A percentile compares a stretch with the other conserved stretches of the same genome.
phyloP scores from a whole-genome alignment of 1,284 basidiomycete species.

The Puccinia polysora region DNA sequence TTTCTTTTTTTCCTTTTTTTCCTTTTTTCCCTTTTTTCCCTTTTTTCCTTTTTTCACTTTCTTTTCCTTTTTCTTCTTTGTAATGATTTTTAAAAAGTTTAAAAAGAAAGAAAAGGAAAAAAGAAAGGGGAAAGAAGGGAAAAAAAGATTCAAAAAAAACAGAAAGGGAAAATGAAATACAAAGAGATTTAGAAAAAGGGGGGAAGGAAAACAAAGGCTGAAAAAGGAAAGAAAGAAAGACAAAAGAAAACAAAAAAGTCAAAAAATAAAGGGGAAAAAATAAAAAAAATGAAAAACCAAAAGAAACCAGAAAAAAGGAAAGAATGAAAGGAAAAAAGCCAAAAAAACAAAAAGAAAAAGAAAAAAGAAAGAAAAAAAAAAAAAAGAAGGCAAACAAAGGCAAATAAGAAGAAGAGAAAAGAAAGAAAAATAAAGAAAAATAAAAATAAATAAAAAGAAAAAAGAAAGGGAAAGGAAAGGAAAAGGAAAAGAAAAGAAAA shows the following conservation, averaged over 20 bases:
- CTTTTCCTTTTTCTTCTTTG: not conserved
- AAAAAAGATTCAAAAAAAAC: not conserved
- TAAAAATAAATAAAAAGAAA: not conserved
- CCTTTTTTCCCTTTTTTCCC: not conserved
- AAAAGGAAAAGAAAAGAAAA: not conserved
- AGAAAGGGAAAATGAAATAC: not conserved
- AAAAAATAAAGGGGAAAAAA: not conserved
- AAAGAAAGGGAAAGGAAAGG: not conserved
- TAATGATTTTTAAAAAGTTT: not conserved
- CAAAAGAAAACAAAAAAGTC: not conserved
- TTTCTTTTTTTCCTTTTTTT: not conserved
- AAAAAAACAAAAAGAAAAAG: no score
- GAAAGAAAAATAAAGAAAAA: not conserved
- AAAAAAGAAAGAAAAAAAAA: slow-evolving; percentile 2
- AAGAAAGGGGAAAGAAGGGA: not conserved
- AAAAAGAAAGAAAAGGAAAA: not conserved
- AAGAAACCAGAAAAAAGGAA: not conserved
- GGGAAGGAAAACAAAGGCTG: not conserved
- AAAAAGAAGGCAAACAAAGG: not conserved
- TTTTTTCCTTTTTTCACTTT: not conserved
- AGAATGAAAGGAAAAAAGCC: not conserved
- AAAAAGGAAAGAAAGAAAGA: not conserved
- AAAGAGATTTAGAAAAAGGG: not conserved
- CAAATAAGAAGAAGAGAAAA: not conserved
- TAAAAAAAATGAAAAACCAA: not conserved